Conservation (phyloP, 2,329 filamentous ascomycete genomes). For the Dothistroma pini region DNA sequence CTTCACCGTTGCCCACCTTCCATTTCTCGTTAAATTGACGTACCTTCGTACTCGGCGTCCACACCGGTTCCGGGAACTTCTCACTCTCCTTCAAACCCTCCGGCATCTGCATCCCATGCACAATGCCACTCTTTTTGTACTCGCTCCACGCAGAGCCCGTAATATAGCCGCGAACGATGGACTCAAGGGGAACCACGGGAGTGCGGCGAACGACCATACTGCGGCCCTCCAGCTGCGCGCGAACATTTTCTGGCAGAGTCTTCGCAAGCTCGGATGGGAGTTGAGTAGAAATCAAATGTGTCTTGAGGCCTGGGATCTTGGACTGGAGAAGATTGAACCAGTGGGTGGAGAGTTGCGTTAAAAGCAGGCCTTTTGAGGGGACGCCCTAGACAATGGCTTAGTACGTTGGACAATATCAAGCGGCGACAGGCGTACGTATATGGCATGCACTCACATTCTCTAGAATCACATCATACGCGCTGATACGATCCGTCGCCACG, state of each 20-base stretch:
- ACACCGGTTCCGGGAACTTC: constrained; percentile 65
- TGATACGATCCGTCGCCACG: constrained; percentile 84
- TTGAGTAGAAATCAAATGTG: constrained; percentile 59
- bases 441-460: constrained; percentile 65
- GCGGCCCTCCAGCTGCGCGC: constrained; percentile 52
- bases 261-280: too few relatives aligned
- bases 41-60: constrained; percentile 75
- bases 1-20: neutral
- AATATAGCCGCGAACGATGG: constrained; percentile 86
- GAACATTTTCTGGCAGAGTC: constrained; percentile 39
- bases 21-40: neutral
- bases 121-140: constrained; percentile 68
- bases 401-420: too few relatives aligned
- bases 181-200: constrained; percentile 73
- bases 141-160: constrained; percentile 82
- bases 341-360: constrained; percentile 63
- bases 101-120: constrained; percentile 71
- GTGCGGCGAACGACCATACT: constrained; percentile 74
- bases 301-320: constrained; percentile 56
- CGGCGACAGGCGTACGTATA: too few relatives aligned
- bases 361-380: constrained; percentile 62
- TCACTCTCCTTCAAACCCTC: constrained; percentile 67
- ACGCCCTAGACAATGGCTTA: too few relatives aligned
- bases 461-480: constrained; percentile 91
- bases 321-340: constrained; percentile 63